These are phyloP conservation scores for Gossypium lobatum DNA, from an alignment of 441 rosid genomes.

Conservation along the genomic window DNA sequence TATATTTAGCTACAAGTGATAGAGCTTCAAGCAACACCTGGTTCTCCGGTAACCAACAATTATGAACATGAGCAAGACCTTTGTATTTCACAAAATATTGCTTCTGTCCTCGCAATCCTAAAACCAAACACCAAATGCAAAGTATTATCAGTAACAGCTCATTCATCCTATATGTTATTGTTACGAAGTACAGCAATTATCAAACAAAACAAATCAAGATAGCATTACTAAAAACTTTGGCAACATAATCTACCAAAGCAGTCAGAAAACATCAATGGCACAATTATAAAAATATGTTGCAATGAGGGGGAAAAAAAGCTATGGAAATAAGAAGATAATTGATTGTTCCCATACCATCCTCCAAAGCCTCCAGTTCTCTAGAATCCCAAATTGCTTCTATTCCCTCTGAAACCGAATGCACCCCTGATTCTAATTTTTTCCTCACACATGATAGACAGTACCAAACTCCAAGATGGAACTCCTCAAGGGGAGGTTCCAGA, in stretches of 20 bases:
- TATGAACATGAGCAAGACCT: constrained; percentile 39
- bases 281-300: neutral
- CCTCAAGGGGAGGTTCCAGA: constrained; percentile 30
- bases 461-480: constrained; percentile 29
- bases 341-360: constrained; percentile 24
- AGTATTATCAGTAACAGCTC: neutral
- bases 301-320: neutral
- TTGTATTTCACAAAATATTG: constrained; percentile 32
- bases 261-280: neutral
- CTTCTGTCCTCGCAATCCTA: constrained; percentile 20
- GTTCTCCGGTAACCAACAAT: constrained; percentile 28
- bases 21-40: constrained; percentile 32
- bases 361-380: constrained; percentile 21
- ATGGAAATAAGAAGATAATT: neutral
- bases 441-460: constrained; percentile 25
- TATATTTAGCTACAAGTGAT: constrained; percentile 36
- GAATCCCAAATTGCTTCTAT: constrained; percentile 32
- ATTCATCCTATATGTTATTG: neutral
- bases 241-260: neutral
- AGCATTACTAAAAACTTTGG: neutral
- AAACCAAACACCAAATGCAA: constrained; percentile 2
- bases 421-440: constrained; percentile 25
- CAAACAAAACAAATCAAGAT: neutral
- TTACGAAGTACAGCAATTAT: neutral
- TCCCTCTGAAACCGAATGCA: constrained; percentile 26